Evolutionary conservation across 2,329 filamentous ascomycete genomes (phyloP).

Genomic region (Colletotrichum karsti): DNA sequence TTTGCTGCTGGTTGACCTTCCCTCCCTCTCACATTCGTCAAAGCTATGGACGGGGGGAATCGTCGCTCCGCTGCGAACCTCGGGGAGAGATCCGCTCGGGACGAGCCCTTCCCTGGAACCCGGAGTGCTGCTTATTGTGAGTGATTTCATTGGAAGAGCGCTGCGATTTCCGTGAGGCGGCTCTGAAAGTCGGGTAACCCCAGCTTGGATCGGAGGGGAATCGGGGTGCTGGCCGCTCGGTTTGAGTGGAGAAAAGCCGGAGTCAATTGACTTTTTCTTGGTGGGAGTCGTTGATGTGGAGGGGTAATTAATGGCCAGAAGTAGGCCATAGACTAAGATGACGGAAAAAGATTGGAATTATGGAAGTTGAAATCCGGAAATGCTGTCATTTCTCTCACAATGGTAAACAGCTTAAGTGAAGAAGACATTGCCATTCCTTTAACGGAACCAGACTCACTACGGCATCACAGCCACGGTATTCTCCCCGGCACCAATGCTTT

Average conservation of each 20-base stretch:
- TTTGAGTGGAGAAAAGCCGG: neutral
- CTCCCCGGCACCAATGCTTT: neutral
- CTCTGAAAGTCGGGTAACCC: constrained; percentile 7
- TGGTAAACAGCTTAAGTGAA: neutral
- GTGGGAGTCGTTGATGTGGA: no score
- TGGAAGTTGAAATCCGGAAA: no score
- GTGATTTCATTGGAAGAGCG: constrained; percentile 17
- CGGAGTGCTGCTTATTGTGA: constrained; percentile 10
- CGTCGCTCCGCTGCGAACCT: neutral
- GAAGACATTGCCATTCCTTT: neutral
- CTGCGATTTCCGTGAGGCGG: neutral
- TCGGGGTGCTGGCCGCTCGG: constrained; percentile 20
- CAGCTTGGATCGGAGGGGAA: constrained; percentile 6
- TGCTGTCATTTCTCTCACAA: no score
- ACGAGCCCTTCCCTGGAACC: neutral
- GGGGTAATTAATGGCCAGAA: no score
- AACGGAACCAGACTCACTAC: neutral
- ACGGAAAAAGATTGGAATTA: neutral
- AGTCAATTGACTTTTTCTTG: constrained; percentile 4
- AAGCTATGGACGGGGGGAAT: no score
- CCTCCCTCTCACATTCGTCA: no score
- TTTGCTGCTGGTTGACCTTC: no score
- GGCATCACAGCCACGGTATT: neutral
- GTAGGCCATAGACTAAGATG: no score
- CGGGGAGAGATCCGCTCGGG: constrained; percentile 18